Base-by-base conservation (phyloP, 805 yeast species). In the Hanseniaspora guilliermondii region DNA sequence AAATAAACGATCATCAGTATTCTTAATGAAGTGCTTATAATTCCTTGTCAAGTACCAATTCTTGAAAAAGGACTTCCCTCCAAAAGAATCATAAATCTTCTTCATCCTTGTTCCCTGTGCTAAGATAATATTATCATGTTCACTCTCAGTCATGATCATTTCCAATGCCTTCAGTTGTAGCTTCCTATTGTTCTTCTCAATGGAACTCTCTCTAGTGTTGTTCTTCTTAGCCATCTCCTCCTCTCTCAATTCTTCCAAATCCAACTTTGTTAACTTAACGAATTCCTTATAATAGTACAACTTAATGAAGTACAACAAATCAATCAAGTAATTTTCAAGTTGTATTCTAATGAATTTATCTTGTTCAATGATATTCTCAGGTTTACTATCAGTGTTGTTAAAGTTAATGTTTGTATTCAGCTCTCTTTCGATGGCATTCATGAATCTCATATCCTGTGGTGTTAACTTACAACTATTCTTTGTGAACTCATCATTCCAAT, bases 11-110 rank as follows among this genome's bases (percentile, higher is more conserved):
- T 62, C 66, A 36, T 74, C 78, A 56, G 82, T 76, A 22, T 76
- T 75, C 4, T 61, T 57, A 12, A 70, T 56, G 53, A 82, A 69
- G 4, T 62, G 56, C n/a, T 62, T 58, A 60, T 70, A 76, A 19
- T 72, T 70, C 2, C 68, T 66, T 3, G 86, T 79, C 2, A 68
- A 60, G 37, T 65, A 62, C 91, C 89, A 84, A 59, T 72, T 7
- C 19, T 44, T 52, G 37, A 52, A 52, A 22, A 52, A 52, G 5
- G 45, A n/a, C 17, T 52, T 52, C 12, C 55, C 55, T 8, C 55
- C 55, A 36, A 52, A 44, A 14, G 42, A 39, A 6, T 36, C 49
- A 52, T 44, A 52, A 14, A 36, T 32, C 19, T 52, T 52, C 30
- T 37, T 52, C 33, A 52, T 52, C 19, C 44, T 37, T 4, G 47